A percentile compares a stretch with the other conserved stretches of the same genome.
Evolutionary conservation across 257 asterid species (phyloP).

Genomic region (Capsicum baccatum): DNA sequence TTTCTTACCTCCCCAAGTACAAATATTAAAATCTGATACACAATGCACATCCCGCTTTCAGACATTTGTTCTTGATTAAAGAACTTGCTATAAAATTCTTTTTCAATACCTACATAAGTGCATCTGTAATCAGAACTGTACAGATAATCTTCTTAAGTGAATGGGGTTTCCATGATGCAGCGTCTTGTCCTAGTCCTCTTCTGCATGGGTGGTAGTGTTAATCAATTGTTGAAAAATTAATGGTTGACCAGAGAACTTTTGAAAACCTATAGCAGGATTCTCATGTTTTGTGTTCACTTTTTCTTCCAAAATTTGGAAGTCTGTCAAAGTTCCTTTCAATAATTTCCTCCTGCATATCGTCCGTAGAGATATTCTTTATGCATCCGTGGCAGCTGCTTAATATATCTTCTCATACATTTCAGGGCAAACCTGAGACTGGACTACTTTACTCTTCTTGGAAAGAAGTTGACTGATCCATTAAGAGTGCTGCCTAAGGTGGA

Average conservation of each 20-base stretch:
- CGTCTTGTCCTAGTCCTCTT: background rate
- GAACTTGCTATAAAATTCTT: background rate
- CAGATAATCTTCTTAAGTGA: background rate
- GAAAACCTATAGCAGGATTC: background rate
- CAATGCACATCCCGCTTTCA: slow-evolving; percentile 15
- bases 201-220: background rate
- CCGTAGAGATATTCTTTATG: slow-evolving; percentile 1
- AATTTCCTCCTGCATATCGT: background rate
- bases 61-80: background rate
- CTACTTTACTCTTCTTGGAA: slow-evolving; percentile 66
- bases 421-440: slow-evolving; percentile 87
- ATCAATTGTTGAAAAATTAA: background rate
- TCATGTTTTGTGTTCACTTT: slow-evolving; percentile 2
- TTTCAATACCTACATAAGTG: background rate
- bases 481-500: slow-evolving; percentile 70
- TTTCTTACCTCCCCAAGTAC: background rate
- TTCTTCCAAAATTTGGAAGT: slow-evolving; percentile 2
- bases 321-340: background rate
- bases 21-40: background rate
- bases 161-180: slow-evolving; percentile 8
- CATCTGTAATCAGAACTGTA: background rate
- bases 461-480: slow-evolving; percentile 81
- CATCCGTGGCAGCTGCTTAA: slow-evolving; percentile 19
- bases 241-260: background rate
- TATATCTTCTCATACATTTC: slow-evolving; percentile 32